Conservation (phyloP, 1,139 yeast genomes). For the Geotrichum klebahnii region DNA sequence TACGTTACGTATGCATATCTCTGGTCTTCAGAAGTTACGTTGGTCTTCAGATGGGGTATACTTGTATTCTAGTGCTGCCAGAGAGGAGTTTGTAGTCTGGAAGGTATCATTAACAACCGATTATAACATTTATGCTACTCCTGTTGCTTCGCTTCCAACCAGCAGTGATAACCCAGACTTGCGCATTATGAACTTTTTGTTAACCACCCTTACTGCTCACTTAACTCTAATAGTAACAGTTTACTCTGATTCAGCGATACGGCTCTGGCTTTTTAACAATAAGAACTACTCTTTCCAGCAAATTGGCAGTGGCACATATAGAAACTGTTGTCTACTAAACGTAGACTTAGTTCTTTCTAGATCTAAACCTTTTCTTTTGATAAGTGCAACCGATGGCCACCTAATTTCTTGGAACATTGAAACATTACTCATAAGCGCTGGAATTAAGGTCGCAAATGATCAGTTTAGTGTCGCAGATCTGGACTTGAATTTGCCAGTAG, state of each 20-base stretch:
- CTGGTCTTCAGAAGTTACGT: conserved; percentile 75
- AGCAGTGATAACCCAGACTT: conserved; percentile 65
- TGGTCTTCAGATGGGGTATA: conserved; percentile 52
- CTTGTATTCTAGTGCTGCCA: conserved; percentile 72
- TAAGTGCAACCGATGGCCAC: conserved; percentile 82
- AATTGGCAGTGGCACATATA: conserved; percentile 51
- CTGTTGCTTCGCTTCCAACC: conserved; percentile 36
- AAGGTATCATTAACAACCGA: conserved; percentile 39
- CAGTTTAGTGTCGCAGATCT: conserved; percentile 8
- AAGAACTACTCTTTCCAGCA: conserved; percentile 24
- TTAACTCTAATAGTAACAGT: conserved; percentile 62
- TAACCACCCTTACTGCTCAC: conserved; percentile 11
- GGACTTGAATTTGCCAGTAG: neutral
- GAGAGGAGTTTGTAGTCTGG: conserved; percentile 89
- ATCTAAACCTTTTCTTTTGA: conserved; percentile 42
- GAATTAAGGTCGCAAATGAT: conserved; percentile 12
- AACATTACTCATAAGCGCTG: conserved; percentile 23
- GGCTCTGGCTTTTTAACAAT: conserved; percentile 52
- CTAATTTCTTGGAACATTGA: conserved; percentile 58
- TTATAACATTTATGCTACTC: conserved; percentile 28
- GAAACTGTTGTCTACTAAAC: conserved; percentile 71
- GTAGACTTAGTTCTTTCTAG: conserved; percentile 46
- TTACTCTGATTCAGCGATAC: conserved; percentile 79
- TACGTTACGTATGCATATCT: conserved; percentile 74
- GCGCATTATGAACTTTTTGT: conserved; percentile 67